Evolutionary conservation across 139 green algal genomes (phyloP).

Genomic region (Chlamydomonas sp.): DNA sequence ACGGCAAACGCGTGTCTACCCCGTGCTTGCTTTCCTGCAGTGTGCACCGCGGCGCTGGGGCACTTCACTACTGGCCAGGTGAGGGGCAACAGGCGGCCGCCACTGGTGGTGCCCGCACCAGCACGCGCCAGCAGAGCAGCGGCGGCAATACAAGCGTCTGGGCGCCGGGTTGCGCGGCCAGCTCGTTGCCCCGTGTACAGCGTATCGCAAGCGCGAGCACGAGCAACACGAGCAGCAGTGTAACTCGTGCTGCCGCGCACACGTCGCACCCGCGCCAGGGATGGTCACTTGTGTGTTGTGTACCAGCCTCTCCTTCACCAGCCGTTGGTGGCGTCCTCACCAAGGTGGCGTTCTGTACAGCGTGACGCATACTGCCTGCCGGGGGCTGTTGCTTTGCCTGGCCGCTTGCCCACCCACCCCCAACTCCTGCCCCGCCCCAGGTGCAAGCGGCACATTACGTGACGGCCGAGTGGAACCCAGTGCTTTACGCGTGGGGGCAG

Average conservation of each 20-base stretch:
- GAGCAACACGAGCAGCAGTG: no score
- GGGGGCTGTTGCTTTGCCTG: neutral
- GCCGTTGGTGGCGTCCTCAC: no score
- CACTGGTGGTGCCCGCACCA: neutral
- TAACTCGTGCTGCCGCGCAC: no score
- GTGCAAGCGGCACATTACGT: no score
- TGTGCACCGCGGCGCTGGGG: slow-evolving; percentile 8
- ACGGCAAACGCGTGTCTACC: no score
- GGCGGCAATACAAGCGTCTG: neutral
- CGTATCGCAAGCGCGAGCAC: neutral
- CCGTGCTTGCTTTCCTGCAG: no score
- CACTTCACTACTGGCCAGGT: neutral
- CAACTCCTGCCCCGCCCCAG: neutral
- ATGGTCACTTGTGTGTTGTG: no score
- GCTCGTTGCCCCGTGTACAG: no score
- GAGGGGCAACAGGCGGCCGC: neutral
- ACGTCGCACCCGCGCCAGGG: no score
- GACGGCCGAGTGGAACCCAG: neutral
- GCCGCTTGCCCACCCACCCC: neutral
- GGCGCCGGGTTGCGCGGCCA: neutral
- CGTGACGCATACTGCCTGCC: neutral
- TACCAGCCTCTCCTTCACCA: no score
- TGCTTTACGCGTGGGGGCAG: slow-evolving; percentile 4
- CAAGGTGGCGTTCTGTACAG: no score
- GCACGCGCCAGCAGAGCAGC: neutral